phyloP scores from a whole-genome alignment of 257 asterid genomes.

The Jaltomata sinuosa region DNA sequence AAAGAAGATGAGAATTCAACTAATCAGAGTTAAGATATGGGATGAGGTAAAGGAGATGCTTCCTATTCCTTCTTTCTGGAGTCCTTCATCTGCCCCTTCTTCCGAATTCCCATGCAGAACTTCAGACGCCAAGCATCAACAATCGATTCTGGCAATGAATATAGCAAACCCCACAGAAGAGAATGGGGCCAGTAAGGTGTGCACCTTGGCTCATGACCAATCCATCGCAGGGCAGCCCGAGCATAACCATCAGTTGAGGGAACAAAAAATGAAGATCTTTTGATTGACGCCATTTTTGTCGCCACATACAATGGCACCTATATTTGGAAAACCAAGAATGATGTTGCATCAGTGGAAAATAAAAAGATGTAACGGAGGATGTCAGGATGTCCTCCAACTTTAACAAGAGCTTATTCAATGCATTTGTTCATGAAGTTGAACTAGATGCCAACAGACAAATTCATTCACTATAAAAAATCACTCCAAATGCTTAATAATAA shows the following conservation, averaged over 20 bases:
- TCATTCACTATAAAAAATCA: not conserved
- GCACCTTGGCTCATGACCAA: slow-evolving; percentile 92
- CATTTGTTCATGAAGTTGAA: not conserved
- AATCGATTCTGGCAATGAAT: slow-evolving; percentile 46
- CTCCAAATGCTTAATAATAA: not conserved
- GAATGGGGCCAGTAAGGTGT: slow-evolving; percentile 98
- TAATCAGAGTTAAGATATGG: not conserved
- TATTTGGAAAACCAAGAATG: not conserved
- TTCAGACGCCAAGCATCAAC: slow-evolving; percentile 79
- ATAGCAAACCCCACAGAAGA: slow-evolving; percentile 56
- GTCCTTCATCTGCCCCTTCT: slow-evolving; percentile 76
- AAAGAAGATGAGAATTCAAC: not conserved
- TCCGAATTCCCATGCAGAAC: slow-evolving; percentile 61
- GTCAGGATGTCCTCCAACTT: not conserved
- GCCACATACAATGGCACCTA: slow-evolving; percentile 95
- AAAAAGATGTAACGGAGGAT: not conserved
- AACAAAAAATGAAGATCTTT: slow-evolving; percentile 78
- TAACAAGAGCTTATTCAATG: not conserved
- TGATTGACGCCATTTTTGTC: slow-evolving; percentile 94
- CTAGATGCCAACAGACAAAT: not conserved
- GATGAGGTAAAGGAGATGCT: not conserved
- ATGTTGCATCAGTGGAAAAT: not conserved
- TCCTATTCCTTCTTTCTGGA: slow-evolving; percentile 66
- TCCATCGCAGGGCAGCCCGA: slow-evolving; percentile 64
- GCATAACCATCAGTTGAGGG: slow-evolving; percentile 91